A percentile compares a stretch with the other conserved stretches of the same genome.
These are phyloP conservation scores for Seiridium cupressi DNA, from an alignment of 2,329 filamentous ascomycete genomes.

Conservation along the genomic window DNA sequence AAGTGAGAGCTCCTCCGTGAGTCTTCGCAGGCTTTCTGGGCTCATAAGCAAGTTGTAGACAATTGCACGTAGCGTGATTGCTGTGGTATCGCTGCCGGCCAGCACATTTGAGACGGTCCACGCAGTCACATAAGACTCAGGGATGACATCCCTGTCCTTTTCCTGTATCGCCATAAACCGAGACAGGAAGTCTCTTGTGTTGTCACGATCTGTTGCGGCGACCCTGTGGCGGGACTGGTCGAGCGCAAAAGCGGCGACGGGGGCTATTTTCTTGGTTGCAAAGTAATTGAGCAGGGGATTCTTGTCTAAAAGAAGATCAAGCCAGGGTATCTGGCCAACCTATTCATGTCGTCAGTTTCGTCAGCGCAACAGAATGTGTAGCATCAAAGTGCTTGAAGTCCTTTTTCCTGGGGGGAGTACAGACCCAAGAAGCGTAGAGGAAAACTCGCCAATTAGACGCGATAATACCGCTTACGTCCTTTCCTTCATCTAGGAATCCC, in stretches of 20 bases:
- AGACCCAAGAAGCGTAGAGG: too few species aligned
- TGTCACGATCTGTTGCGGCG: too few species aligned
- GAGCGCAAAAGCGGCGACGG: neutral
- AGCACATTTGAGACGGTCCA: conserved; percentile 3
- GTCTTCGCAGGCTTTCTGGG: neutral
- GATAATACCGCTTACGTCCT: neutral
- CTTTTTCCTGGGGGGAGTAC: too few species aligned
- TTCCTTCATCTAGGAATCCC: neutral
- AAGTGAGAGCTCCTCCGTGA: neutral
- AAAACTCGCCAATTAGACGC: neutral
- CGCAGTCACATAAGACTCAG: conserved; percentile 21
- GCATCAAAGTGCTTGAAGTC: too few species aligned
- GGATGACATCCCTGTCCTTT: neutral
- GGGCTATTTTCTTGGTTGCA: neutral
- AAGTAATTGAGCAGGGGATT: conserved; percentile 17
- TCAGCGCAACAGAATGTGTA: too few species aligned
- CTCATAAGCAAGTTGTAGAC: conserved; percentile 28
- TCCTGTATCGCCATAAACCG: neutral
- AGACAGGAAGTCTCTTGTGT: too few species aligned
- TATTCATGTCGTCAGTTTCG: neutral
- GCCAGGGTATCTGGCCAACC: neutral
- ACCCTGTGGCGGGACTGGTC: neutral
- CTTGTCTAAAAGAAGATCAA: neutral
- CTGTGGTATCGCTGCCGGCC: conserved; percentile 10
- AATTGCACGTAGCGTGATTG: conserved; percentile 23